Evolutionary conservation across 2,329 filamentous ascomycete species (phyloP), one percentile per base, ranked within the genome.

Genomic region (Xylaria sp.): DNA sequence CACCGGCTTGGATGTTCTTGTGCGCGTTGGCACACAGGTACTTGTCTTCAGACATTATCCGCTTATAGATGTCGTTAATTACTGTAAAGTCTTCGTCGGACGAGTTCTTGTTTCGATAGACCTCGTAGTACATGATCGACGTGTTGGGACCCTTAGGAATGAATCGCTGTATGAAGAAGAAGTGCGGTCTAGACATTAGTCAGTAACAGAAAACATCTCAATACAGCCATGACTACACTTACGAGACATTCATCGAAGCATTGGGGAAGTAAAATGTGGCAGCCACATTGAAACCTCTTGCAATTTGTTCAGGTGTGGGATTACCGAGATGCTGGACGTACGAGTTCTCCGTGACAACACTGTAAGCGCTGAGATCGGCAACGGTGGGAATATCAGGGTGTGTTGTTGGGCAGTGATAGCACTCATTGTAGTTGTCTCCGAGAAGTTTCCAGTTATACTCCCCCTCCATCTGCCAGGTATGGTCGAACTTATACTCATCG

Each of bases 381-480:
- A 88, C 78, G 43, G 78, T 77, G 4, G 83, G 79, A 33, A 87
- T 83, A 60, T 86, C 83, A 2, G 86, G 85, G 67, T 88, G 85
- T 1, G 84, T 82, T 0, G 82, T 83, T 53, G 82, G 81, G 77
- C 85, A 88, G 76, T 88, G 86, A 68, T 89, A 89, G 71, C 86
- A 89, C 71, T 87, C 86, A 71, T 89, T 89, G 78, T 87, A 89
- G 76, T 89, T 88, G 71, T 89, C 86, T 14, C 82, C 81, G 33
- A 86, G 73, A 23, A 83, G 82, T 76, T 87, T 87, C 85, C 85
- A 87, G 76, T 87, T 87, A 71, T 82, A 85, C 33, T 81, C 78
- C 0, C 81, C 82, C 51, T 84, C 80, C 80, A 85, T 82, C 67
- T 85, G 80, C 83, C 83, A 87, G 33, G 75, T 74, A 70, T 87